phyloP scores from a whole-genome alignment of 306 rosid genomes.

The Cicer bijugum region DNA sequence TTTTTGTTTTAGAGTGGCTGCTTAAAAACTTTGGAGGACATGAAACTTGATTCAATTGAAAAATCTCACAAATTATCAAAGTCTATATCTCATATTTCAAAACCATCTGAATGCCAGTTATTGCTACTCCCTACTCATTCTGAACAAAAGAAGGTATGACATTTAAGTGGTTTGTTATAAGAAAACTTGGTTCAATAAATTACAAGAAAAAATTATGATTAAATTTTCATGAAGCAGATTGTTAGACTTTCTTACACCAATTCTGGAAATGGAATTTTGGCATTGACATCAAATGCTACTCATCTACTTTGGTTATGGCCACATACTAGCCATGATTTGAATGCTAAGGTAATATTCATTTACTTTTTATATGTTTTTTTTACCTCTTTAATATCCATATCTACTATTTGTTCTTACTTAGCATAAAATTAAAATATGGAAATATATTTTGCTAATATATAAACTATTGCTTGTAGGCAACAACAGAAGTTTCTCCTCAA shows the following conservation, averaged over 20 bases:
- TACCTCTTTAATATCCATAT: background rate
- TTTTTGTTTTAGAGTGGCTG: background rate
- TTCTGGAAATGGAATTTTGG: conserved; percentile 1
- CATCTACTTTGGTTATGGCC: conserved; percentile 35
- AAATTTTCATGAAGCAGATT: conserved; percentile 27
- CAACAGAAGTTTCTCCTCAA: background rate
- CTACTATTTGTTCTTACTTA: background rate
- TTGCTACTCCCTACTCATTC: background rate
- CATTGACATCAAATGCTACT: conserved; percentile 32
- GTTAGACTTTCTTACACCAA: conserved; percentile 13
- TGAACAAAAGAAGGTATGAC: conserved; percentile 17
- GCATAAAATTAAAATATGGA: background rate
- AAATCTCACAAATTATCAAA: background rate
- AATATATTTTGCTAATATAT: background rate
- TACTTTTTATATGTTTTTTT: conserved; percentile 7
- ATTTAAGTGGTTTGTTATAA: background rate
- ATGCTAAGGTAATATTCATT: conserved; percentile 30
- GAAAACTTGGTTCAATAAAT: too few species aligned
- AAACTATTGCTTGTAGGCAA: conserved; percentile 23
- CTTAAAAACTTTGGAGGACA: background rate
- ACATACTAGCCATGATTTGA: background rate
- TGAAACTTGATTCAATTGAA: background rate
- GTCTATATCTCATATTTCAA: background rate
- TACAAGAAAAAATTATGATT: too few species aligned
- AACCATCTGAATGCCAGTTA: conserved; percentile 25